These are phyloP conservation scores for Salvia sclarea DNA, from an alignment of 305 asterid species.

Conservation along the genomic window DNA sequence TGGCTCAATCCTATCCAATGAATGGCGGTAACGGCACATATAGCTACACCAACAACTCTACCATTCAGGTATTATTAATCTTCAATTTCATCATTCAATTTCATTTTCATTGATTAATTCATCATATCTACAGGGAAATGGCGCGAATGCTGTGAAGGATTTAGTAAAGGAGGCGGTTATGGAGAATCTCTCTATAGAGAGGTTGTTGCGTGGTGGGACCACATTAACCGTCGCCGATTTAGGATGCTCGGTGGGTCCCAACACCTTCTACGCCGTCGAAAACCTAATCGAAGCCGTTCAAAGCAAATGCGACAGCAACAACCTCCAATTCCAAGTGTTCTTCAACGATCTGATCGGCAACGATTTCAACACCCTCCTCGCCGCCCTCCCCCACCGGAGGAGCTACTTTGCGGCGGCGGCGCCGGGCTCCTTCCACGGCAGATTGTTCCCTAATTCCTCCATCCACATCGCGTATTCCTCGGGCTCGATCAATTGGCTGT, in stretches of 20 bases:
- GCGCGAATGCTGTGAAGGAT: neutral
- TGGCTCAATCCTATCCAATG: neutral
- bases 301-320: neutral
- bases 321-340: constrained; percentile 36
- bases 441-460: constrained; percentile 38
- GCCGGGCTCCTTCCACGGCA: constrained; percentile 39
- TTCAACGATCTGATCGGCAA: constrained; percentile 37
- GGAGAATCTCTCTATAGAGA: neutral
- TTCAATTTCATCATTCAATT: too few relatives aligned
- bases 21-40: neutral
- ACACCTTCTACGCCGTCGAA: constrained; percentile 3
- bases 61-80: neutral
- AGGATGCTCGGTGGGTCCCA: constrained; percentile 1
- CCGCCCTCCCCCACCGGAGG: constrained; percentile 26
- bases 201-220: neutral
- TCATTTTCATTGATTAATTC: too few relatives aligned
- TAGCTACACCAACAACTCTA: constrained; percentile 2
- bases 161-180: neutral
- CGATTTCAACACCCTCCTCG: constrained; percentile 50
- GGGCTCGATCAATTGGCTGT: constrained; percentile 37
- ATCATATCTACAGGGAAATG: too few relatives aligned
- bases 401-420: constrained; percentile 34
- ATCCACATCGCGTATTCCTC: constrained; percentile 36
- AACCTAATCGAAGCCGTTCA: neutral
- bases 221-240: neutral